Evolutionary conservation across 2,329 filamentous ascomycete species (phyloP), one percentile per base, ranked within the genome.

Genomic region (Aspergillus sp.): DNA sequence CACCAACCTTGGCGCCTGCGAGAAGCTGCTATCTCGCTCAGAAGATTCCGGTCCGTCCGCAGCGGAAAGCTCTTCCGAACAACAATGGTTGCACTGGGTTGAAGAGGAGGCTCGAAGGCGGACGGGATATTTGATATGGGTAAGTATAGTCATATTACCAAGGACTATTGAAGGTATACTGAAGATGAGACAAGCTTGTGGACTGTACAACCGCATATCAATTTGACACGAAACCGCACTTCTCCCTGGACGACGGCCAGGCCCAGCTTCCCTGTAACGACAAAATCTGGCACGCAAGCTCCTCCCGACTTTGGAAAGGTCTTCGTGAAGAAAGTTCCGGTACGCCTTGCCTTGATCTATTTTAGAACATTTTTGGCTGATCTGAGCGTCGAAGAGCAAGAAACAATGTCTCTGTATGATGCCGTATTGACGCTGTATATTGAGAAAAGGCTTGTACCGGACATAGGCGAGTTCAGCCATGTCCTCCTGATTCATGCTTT

Each of bases 401-500:
- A 68, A 57, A 74, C 71, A 25, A 68, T 73, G 17, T 79, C 79
- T 19, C 74, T 83, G 4, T 74, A 76, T 41, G 71, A 76, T 49
- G 79, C 81, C 1, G 71, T 83, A 13, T 77, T 83, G 54, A 75
- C 75, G 3, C 65, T 84, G 3, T 85, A 84, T 65, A 76, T 83
- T 23, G 81, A 83, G 64, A 85, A 84, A 66, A 73, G 70, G 41
- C 68, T 84, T 7, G 73, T 79, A 9, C 67, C 74, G 1, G 75
- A 74, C 17, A 77, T 80, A 38, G 81, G 82, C 19, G 82, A 85
- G 47, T 82, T 85, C 60, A 80, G 80, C 38, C 78, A 82, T 11
- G 75, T 81, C 25, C 70, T 85, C 8, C 74, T 83, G 19, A 77
- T 85, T 25, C 82, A 84, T 66, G 82, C 81, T 5, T 74, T 85